Conservation (phyloP, 139 green algal genomes). For the Edaphochlamys debaryana region DNA sequence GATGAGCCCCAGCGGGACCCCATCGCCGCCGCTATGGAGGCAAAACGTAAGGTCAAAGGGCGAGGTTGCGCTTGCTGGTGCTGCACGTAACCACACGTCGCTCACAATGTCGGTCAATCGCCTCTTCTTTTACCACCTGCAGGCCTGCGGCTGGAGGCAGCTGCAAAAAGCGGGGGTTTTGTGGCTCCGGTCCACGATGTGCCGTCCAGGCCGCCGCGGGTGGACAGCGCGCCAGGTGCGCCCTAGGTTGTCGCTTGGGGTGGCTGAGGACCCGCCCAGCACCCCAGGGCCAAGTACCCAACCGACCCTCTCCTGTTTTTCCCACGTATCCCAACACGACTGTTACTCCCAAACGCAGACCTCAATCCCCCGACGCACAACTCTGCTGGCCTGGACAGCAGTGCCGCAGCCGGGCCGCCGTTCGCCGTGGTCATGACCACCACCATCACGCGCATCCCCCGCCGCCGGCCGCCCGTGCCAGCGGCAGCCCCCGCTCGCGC, state of each 20-base stretch:
- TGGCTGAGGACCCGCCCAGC: too few species aligned
- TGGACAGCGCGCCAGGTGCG: constrained; percentile 27
- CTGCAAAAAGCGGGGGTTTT: background rate
- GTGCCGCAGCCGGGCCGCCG: background rate
- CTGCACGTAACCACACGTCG: too few species aligned
- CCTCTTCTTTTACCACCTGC: background rate
- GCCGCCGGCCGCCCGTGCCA: background rate
- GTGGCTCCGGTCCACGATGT: background rate
- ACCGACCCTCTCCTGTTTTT: too few species aligned
- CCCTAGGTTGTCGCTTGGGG: too few species aligned
- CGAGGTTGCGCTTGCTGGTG: too few species aligned
- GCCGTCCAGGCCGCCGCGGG: background rate
- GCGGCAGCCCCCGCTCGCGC: background rate
- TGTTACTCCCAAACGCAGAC: background rate
- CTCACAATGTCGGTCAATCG: too few species aligned
- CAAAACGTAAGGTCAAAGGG: constrained; percentile 30
- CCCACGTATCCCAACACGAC: too few species aligned
- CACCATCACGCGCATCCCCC: constrained; percentile 13
- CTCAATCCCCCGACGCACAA: background rate
- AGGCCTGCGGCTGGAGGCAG: constrained; percentile 19
- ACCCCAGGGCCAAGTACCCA: too few species aligned
- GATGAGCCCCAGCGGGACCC: background rate
- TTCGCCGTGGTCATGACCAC: background rate
- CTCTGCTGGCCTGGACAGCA: too few species aligned
- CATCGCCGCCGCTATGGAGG: constrained; percentile 20